A percentile compares a stretch with the other conserved stretches of the same genome.
These are phyloP conservation scores for Suillus sp. DNA, from an alignment of 768 basidiomycete genomes.

Conservation along the genomic window DNA sequence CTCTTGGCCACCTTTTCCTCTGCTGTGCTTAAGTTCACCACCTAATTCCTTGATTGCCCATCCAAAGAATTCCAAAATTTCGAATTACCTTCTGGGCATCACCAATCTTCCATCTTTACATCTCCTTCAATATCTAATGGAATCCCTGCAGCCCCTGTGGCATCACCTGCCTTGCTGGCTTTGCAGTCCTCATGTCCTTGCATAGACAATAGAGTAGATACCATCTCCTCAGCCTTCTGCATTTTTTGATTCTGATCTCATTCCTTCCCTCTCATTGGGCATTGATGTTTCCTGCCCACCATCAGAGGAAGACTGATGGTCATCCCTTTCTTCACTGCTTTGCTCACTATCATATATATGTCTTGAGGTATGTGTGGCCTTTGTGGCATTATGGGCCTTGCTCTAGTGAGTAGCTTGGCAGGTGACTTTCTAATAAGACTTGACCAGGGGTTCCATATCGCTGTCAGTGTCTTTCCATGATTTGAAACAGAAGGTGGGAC, in stretches of 20 bases:
- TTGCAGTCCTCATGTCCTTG: constrained; percentile 36
- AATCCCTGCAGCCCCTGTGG: constrained; percentile 20
- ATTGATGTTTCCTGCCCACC: too few relatives aligned
- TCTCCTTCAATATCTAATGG: constrained; percentile 43
- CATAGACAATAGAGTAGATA: constrained; percentile 13
- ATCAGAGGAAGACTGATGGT: too few relatives aligned
- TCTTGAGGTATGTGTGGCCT: too few relatives aligned
- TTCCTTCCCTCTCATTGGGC: constrained; percentile 15
- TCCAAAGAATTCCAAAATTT: constrained; percentile 46
- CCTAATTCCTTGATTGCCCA: constrained; percentile 77
- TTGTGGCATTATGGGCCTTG: not conserved
- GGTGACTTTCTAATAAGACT: not conserved
- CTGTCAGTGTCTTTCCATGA: not conserved
- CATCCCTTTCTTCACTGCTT: too few relatives aligned
- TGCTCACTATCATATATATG: too few relatives aligned
- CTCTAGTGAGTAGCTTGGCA: too few relatives aligned
- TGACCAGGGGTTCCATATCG: not conserved
- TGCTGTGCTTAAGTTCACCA: constrained; percentile 73
- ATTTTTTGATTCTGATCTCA: constrained; percentile 33
- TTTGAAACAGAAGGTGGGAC: not conserved
- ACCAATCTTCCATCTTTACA: constrained; percentile 52
- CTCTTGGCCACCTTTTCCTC: constrained; percentile 74
- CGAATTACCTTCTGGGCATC: constrained; percentile 11
- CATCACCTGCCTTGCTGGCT: constrained; percentile 25
- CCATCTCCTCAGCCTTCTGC: constrained; percentile 28